Percentiles rank a stretch among this genome's conserved stretches.
Conservation (phyloP, 768 basidiomycete species). For the Dictyophora rubrovolvata region DNA sequence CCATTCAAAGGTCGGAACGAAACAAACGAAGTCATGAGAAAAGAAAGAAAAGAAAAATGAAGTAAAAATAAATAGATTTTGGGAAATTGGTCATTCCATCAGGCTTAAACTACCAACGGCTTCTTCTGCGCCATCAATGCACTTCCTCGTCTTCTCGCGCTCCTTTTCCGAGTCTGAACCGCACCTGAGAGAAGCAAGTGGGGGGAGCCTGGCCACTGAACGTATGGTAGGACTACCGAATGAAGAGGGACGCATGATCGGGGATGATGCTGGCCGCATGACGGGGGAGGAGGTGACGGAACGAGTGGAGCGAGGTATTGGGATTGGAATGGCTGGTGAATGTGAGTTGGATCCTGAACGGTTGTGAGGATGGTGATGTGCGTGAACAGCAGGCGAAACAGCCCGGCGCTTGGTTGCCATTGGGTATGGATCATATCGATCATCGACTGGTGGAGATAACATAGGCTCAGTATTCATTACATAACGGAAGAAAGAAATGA, state of each 20-base stretch:
- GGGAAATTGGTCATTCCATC: not conserved
- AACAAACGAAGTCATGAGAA: too few species aligned
- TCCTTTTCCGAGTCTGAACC: conserved; percentile 31
- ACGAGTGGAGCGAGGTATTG: conserved; percentile 3
- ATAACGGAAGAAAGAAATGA: not conserved
- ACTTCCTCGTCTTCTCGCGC: conserved; percentile 54
- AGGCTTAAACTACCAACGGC: conserved; percentile 57
- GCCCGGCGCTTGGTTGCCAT: conserved; percentile 70
- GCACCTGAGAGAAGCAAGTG: conserved; percentile 1
- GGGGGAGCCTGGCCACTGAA: conserved; percentile 41
- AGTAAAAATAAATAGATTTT: not conserved
- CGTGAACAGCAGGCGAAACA: conserved; percentile 64
- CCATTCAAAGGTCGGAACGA: not conserved
- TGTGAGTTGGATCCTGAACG: conserved; percentile 46
- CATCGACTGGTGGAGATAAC: conserved; percentile 54
- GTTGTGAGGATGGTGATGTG: conserved; percentile 29
- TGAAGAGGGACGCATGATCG: conserved; percentile 4
- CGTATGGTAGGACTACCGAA: conserved; percentile 56
- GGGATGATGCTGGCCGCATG: conserved; percentile 7
- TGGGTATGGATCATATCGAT: conserved; percentile 79
- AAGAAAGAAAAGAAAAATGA: not conserved
- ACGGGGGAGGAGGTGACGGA: conserved; percentile 8
- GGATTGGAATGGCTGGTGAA: conserved; percentile 31
- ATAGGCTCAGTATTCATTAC: conserved; percentile 7
- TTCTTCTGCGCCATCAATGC: conserved; percentile 67